Base-by-base conservation (phyloP, 805 yeast species). In the Cyberlindnera nakhonratchasimensis region DNA sequence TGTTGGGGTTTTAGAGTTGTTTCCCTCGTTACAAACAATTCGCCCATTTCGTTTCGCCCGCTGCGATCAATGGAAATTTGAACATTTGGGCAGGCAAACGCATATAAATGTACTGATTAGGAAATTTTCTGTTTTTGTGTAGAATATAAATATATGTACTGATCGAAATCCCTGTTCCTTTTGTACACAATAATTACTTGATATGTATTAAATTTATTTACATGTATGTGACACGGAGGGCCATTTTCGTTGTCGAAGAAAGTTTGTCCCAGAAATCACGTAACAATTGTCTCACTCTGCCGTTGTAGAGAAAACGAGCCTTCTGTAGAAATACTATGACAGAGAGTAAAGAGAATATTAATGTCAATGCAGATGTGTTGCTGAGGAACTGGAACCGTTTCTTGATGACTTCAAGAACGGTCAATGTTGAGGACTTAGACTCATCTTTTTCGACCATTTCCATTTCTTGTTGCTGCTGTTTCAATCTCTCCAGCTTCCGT, bases 191-290 rank as follows among this genome's bases (percentile, higher is more conserved):
- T 23, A 23, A 23, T 23, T 23, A 23, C 25, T 8, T 23, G 11
- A 23, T 23, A 8, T 8, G 25, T 23, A 8, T 23, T 23, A 8
- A 6, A 26, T 26, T 3, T n/a, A 31, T 16, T 43, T 26, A 57
- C 33, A 57, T 48, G 41, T 58, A 58, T 2, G 62, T 54, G 5
- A 58, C 59, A 20, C 51, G 41, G 30, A 58, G 48, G 1, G 59
- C 62, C 62, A 58, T 58, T 29, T 48, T 38, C 1, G 51, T 17
- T 0, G 61, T 57, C 4, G 40, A 16, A 2, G 23, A 7, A 3
- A 52, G 5, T 20, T 51, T 55, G 1, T 18, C 40, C 58, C 58
- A 54, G 9, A 54, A 16, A 1, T 24, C 13, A 1, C 29, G 25
- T 1, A 48, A 10, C 16, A 20, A 12, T 16, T 40, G 39, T 39